phyloP scores from a whole-genome alignment of 2,329 filamentous ascomycete species.

The Blumeria hordei region DNA sequence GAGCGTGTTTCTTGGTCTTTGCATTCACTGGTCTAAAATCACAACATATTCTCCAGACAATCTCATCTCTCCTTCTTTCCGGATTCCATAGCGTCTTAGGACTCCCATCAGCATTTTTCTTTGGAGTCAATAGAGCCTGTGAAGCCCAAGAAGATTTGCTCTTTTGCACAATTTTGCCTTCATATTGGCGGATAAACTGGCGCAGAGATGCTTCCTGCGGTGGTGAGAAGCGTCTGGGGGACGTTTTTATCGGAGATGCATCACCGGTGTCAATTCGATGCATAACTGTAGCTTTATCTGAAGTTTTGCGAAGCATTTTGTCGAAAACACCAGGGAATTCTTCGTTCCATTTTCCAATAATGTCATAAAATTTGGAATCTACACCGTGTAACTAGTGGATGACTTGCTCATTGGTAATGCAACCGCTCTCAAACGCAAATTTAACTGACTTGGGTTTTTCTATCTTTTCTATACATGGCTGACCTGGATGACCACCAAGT shows the following conservation, averaged over 20 bases:
- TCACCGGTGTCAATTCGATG: neutral
- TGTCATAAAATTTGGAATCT: neutral
- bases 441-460: neutral
- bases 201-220: neutral
- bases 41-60: neutral
- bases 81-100: neutral
- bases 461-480: neutral
- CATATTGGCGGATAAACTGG: neutral
- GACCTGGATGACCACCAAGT: neutral
- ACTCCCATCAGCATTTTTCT: neutral
- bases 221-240: neutral
- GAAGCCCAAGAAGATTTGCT: neutral
- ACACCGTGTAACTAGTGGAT: neutral
- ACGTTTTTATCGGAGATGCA: neutral
- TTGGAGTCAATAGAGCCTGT: neutral
- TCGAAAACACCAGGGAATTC: neutral
- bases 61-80: neutral
- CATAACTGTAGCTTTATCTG: neutral
- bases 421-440: neutral
- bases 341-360: neutral
- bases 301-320: neutral
- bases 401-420: neutral
- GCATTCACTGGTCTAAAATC: neutral
- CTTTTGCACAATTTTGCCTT: neutral
- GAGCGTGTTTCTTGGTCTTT: neutral